Evolutionary conservation across 257 asterid species (phyloP).

Genomic region (Knoxia roxburghii): DNA sequence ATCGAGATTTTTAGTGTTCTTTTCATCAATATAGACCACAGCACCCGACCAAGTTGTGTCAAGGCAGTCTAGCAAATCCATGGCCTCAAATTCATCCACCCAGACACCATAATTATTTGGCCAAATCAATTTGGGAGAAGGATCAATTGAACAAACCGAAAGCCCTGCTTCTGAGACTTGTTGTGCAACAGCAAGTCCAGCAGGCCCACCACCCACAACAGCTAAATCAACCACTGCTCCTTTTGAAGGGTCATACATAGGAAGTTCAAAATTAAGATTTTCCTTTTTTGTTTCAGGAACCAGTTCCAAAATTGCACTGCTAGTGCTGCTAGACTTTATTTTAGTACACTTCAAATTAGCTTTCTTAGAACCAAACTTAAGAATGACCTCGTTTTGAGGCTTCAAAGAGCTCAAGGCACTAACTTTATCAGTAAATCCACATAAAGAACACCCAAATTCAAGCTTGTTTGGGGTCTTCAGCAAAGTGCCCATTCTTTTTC

Average conservation of each 20-base stretch:
- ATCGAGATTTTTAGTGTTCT: slow-evolving; percentile 55
- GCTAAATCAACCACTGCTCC: slow-evolving; percentile 73
- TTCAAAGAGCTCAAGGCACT: slow-evolving; percentile 42
- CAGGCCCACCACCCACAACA: slow-evolving; percentile 98
- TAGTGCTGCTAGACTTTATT: slow-evolving; percentile 46
- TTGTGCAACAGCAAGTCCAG: slow-evolving; percentile 98
- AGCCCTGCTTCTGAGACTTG: slow-evolving; percentile 96
- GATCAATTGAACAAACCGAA: slow-evolving; percentile 88
- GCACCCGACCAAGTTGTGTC: slow-evolving; percentile 97
- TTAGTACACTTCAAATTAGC: slow-evolving; percentile 24
- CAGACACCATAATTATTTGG: slow-evolving; percentile 97
- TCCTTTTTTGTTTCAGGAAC: slow-evolving; percentile 92
- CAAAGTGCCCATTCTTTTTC: slow-evolving; percentile 55
- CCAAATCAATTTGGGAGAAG: slow-evolving; percentile 88
- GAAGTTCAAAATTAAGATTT: slow-evolving; percentile 91
- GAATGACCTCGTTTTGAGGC: slow-evolving; percentile 42
- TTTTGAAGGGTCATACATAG: slow-evolving; percentile 70
- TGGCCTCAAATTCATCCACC: slow-evolving; percentile 99
- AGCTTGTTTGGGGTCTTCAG: slow-evolving; percentile 73
- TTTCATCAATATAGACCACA: slow-evolving; percentile 55
- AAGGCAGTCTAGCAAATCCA: slow-evolving; percentile 93
- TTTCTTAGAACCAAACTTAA: slow-evolving; percentile 35
- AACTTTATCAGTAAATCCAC: slow-evolving; percentile 51
- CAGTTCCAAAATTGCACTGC: slow-evolving; percentile 75
- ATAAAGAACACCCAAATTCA: slow-evolving; percentile 57